Conservation (phyloP, 805 yeast species). For the Candida taoyuanica region DNA sequence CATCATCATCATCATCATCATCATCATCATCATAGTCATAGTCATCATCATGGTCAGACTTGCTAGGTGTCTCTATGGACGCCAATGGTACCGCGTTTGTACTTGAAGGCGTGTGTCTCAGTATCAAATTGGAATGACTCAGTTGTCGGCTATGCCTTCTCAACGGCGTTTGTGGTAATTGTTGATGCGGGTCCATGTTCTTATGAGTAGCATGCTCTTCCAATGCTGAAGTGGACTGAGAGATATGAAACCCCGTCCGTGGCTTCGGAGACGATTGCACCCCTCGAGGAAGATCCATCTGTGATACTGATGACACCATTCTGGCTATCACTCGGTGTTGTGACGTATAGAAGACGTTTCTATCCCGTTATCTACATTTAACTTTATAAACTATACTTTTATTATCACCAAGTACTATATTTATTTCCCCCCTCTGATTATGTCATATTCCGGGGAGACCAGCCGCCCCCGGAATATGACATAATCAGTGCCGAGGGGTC, state of each 20-base stretch:
- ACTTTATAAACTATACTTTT: too few species aligned
- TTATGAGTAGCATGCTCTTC: not conserved
- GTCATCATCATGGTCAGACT: too few species aligned
- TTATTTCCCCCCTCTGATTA: too few species aligned
- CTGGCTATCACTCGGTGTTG: too few species aligned
- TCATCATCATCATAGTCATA: not conserved
- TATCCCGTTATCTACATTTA: too few species aligned
- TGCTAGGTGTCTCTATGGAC: too few species aligned
- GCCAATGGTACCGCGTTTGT: too few species aligned
- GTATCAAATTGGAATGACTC: conserved; percentile 3
- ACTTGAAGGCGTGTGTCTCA: not conserved
- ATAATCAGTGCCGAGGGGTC: too few species aligned
- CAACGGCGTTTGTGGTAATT: not conserved
- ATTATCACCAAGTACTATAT: too few species aligned
- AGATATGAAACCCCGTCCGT: not conserved
- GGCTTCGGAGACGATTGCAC: not conserved
- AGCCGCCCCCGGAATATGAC: too few species aligned
- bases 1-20: not conserved
- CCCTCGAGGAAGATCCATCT: not conserved
- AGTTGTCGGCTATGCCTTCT: conserved; percentile 4
- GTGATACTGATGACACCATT: not conserved
- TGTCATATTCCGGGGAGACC: too few species aligned
- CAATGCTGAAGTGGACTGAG: not conserved
- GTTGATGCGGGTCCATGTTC: not conserved
- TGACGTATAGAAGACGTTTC: too few species aligned